Percentiles rank a stretch among this genome's conserved stretches.
Conservation (phyloP, 2,329 filamentous ascomycete genomes). For the Ceratocystiopsis sp. region DNA sequence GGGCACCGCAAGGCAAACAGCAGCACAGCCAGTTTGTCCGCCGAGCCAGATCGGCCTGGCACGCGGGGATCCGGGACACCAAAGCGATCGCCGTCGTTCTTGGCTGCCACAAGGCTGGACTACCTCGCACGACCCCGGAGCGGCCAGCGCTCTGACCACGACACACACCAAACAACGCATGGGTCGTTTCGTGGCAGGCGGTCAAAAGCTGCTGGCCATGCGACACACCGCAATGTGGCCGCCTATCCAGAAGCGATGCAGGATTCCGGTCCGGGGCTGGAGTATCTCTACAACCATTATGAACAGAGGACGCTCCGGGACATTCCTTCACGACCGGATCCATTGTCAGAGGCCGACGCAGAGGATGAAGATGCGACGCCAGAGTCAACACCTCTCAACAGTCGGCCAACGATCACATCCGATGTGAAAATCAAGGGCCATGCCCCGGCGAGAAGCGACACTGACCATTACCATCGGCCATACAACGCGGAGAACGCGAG, state of each 20-base stretch:
- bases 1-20: slow-evolving; percentile 17
- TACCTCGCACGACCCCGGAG: slow-evolving; percentile 13
- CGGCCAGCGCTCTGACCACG: slow-evolving; percentile 7
- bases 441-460: too few relatives aligned
- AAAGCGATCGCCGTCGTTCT: slow-evolving; percentile 24
- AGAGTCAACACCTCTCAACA: too few relatives aligned
- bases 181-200: neutral
- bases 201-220: slow-evolving; percentile 12
- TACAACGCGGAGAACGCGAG: too few relatives aligned
- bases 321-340: slow-evolving; percentile 14
- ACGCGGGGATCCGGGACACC: slow-evolving; percentile 16
- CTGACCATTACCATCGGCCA: too few relatives aligned
- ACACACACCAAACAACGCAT: too few relatives aligned
- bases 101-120: slow-evolving; percentile 19
- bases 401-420: too few relatives aligned
- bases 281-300: slow-evolving; percentile 40
- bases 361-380: neutral
- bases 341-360: neutral
- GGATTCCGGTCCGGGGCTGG: slow-evolving; percentile 18
- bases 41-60: neutral
- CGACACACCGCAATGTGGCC: too few relatives aligned
- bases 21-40: slow-evolving; percentile 8
- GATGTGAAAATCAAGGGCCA: too few relatives aligned
- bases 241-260: slow-evolving; percentile 2
- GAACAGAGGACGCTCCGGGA: slow-evolving; percentile 36